phyloP scores from a whole-genome alignment of 169 alveolate species.

The Hepatocystis sp. region DNA sequence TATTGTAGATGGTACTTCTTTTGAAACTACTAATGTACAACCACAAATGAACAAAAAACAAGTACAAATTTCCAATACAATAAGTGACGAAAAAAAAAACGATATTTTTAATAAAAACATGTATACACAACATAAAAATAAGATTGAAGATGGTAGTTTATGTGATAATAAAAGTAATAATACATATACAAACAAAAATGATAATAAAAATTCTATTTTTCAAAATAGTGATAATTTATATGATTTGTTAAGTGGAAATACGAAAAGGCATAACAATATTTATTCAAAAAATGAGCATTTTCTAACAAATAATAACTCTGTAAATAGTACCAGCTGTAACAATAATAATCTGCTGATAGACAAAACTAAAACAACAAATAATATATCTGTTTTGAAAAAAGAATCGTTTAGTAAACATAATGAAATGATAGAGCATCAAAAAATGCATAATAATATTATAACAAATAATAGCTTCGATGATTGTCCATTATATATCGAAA shows the following conservation, averaged over 20 bases:
- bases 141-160: background rate
- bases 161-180: background rate
- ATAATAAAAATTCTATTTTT: too few relatives aligned
- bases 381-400: too few relatives aligned
- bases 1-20: too few relatives aligned
- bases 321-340: too few relatives aligned
- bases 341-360: too few relatives aligned
- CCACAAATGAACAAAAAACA: background rate
- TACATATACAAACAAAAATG: too few relatives aligned
- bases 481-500: slow-evolving; percentile 84
- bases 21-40: background rate
- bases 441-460: too few relatives aligned
- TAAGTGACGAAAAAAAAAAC: background rate
- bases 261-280: background rate
- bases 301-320: too few relatives aligned
- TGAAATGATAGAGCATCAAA: background rate
- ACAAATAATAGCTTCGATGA: slow-evolving; percentile 4
- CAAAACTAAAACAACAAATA: too few relatives aligned
- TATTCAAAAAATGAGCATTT: background rate
- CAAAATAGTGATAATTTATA: background rate
- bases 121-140: too few relatives aligned
- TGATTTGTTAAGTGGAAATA: background rate
- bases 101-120: too few relatives aligned
- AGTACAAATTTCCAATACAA: background rate
- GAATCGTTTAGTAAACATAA: too few relatives aligned